These are phyloP conservation scores for Puccinia horiana DNA, from an alignment of 1,284 basidiomycete species.

Conservation along the genomic window DNA sequence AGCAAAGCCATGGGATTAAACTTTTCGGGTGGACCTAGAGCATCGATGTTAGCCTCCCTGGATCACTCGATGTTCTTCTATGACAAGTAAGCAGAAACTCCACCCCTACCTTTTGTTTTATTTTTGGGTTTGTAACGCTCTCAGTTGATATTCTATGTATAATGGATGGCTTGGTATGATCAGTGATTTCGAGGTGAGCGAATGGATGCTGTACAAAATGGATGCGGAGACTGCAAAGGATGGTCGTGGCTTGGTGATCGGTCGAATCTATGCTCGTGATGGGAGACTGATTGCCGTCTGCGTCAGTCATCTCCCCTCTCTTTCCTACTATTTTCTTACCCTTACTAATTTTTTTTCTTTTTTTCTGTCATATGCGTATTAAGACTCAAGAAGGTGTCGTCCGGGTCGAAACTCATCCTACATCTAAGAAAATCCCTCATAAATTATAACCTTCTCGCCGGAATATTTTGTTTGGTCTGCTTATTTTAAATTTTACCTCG, in stretches of 20 bases:
- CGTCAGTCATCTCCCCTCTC: conserved; percentile 14
- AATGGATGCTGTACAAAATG: conserved; percentile 48
- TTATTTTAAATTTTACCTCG: too few species aligned
- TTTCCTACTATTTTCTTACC: conserved; percentile 49
- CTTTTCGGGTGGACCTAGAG: not conserved
- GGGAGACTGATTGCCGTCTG: conserved; percentile 37
- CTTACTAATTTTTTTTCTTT: conserved; percentile 51
- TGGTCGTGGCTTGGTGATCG: conserved; percentile 38
- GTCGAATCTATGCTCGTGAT: conserved; percentile 39
- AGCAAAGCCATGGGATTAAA: conserved; percentile 33
- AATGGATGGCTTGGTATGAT: not conserved
- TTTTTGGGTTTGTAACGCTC: not conserved
- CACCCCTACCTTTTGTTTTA: not conserved
- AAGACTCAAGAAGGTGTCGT: conserved; percentile 27
- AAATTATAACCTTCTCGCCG: not conserved
- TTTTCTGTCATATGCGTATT: conserved; percentile 43
- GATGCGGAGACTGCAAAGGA: conserved; percentile 22
- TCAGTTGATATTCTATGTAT: not conserved
- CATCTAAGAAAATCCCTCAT: not conserved
- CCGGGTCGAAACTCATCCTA: not conserved
- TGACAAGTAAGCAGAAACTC: conserved; percentile 20
- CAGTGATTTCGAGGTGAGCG: conserved; percentile 43
- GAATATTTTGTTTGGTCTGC: too few species aligned
- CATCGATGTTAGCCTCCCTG: conserved; percentile 36
- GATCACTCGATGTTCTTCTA: conserved; percentile 50